A percentile compares a stretch with the other conserved stretches of the same genome.
These are phyloP conservation scores for Starmerella kuoi DNA, from an alignment of 805 yeast genomes.

Conservation along the genomic window DNA sequence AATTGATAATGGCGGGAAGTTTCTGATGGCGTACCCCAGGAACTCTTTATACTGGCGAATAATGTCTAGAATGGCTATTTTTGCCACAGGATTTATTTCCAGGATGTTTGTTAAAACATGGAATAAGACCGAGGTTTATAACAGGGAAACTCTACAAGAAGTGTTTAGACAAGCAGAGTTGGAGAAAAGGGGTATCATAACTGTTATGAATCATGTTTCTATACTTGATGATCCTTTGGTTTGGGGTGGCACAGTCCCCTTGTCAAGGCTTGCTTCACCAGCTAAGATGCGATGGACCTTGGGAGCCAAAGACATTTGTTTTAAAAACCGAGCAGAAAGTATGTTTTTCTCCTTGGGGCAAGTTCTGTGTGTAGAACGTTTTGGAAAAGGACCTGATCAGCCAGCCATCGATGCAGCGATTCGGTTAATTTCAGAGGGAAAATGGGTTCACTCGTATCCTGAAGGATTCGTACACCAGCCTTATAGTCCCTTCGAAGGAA, in stretches of 20 bases:
- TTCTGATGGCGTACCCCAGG: slow-evolving; percentile 53
- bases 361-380: slow-evolving; percentile 72
- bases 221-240: slow-evolving; percentile 74
- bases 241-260: slow-evolving; percentile 77
- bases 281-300: slow-evolving; percentile 82
- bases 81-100: slow-evolving; percentile 50
- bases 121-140: slow-evolving; percentile 52
- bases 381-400: slow-evolving; percentile 90
- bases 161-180: slow-evolving; percentile 50
- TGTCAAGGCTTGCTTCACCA: slow-evolving; percentile 44
- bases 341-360: slow-evolving; percentile 75
- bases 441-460: slow-evolving; percentile 89
- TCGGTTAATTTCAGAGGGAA: slow-evolving; percentile 37
- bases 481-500: slow-evolving; percentile 62
- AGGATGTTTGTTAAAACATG: slow-evolving; percentile 48
- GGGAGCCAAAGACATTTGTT: slow-evolving; percentile 87
- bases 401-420: slow-evolving; percentile 79
- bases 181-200: slow-evolving; percentile 65
- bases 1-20: slow-evolving; percentile 43
- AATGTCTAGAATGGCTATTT: slow-evolving; percentile 57
- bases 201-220: slow-evolving; percentile 77
- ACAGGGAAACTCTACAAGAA: slow-evolving; percentile 49
- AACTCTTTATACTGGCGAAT: slow-evolving; percentile 48
- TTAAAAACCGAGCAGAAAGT: slow-evolving; percentile 29
- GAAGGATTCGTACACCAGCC: slow-evolving; percentile 85